A percentile compares a stretch with the other conserved stretches of the same genome.
These are phyloP conservation scores for Sordariomycetes sp. DNA, from an alignment of 2,329 filamentous ascomycete species.

Conservation along the genomic window DNA sequence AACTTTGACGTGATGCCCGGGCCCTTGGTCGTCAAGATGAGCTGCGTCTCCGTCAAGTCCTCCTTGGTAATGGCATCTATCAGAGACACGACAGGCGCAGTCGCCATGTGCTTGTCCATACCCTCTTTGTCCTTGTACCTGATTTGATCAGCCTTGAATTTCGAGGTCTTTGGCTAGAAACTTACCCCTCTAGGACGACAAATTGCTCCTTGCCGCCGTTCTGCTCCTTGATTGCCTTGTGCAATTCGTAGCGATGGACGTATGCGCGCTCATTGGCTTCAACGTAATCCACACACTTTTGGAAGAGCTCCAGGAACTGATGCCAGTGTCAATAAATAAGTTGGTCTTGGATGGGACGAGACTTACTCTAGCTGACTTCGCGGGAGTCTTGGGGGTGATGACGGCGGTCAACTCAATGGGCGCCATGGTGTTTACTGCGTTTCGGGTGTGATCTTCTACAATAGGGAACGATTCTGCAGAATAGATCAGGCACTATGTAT, in stretches of 20 bases:
- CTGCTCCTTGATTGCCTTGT: slow-evolving; percentile 11
- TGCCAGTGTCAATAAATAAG: not conserved
- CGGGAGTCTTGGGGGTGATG: slow-evolving; percentile 15
- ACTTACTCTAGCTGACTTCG: slow-evolving; percentile 12
- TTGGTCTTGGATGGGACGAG: not conserved
- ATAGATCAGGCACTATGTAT: too few relatives aligned
- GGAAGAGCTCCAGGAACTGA: slow-evolving; percentile 14
- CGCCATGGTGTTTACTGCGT: slow-evolving; percentile 7
- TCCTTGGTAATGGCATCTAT: slow-evolving; percentile 11
- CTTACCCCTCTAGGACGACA: slow-evolving; percentile 15
- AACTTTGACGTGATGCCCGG: slow-evolving; percentile 7
- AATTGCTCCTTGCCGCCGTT: slow-evolving; percentile 14
- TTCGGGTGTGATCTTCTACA: not conserved
- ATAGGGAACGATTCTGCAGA: too few relatives aligned
- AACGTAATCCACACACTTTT: slow-evolving; percentile 12
- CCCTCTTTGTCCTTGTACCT: slow-evolving; percentile 14
- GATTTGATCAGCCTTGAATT: not conserved
- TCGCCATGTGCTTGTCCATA: slow-evolving; percentile 11
- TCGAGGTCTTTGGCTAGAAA: not conserved
- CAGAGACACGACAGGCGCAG: slow-evolving; percentile 10
- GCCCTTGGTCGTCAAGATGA: slow-evolving; percentile 10
- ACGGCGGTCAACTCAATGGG: slow-evolving; percentile 14
- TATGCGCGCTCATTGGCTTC: slow-evolving; percentile 12
- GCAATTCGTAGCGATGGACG: slow-evolving; percentile 15
- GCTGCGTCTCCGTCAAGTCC: slow-evolving; percentile 8